Evolutionary conservation across 106 monocot species (phyloP), one percentile per base, ranked within the genome.

Genomic region (Acanthochlamys bracteata): DNA sequence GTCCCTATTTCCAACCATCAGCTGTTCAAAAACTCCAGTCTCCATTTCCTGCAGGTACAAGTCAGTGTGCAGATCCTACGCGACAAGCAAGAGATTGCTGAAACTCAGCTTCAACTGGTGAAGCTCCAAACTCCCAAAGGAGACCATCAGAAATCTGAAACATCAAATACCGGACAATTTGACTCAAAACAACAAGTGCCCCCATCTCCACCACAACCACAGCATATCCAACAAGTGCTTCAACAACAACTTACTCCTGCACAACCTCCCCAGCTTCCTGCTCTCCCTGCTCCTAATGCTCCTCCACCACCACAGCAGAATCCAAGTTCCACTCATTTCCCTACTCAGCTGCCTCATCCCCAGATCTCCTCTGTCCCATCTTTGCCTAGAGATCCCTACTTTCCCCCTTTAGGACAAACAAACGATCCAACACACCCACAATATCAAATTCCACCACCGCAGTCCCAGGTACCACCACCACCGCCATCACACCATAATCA

Each of bases 31-130:
- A 33, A 33, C 6, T 33, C 1, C 33, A 33, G 6, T 33, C 6
- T 33, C 33, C 4, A 40, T 14, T 20, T 20, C 25, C 7, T 73
- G 39, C 74, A 95, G 94, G 86, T 95, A 41, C 83, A 90, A 74
- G 73, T 77, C 10, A 77, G 84, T 24, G 69, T 90, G 27, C 94
- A 95, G 59, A 69, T 82, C 57, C 43, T 95, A 14, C 84, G 84
- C 15, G 86, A 84, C 70, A 95, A 84, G 53, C 86, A 90, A 62
- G 84, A 87, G 54, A 80, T 84, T 17, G 52, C 71, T 16, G 94
- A 95, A 59, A 54, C 90, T 65, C 86, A 90, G 54, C 27, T 74
- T 9, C 81, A 95, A 39, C 77, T 80, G 21, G 24, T 77, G 67
- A 86, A 89, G 57, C 47, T 84, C 20, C 78, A 86, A 71, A 41